These are phyloP conservation scores for Ceratobasidium sp. DNA, from an alignment of 1,284 basidiomycete genomes.

Conservation along the genomic window DNA sequence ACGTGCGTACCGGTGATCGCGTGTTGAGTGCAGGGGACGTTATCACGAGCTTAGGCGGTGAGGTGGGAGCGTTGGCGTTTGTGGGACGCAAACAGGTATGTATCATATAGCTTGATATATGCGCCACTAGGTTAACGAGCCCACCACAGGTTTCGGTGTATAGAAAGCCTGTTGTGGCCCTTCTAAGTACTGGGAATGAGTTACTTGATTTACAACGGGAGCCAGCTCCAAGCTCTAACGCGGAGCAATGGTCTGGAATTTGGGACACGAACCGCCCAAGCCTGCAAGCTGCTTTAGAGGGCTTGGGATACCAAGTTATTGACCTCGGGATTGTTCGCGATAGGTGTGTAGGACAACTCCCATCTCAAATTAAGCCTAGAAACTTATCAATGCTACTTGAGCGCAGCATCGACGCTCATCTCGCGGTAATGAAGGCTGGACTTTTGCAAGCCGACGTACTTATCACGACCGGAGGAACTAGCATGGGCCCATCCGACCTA, in stretches of 20 bases:
- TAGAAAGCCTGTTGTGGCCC: conserved; percentile 77
- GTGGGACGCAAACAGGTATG: conserved; percentile 75
- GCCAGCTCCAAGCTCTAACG: conserved; percentile 35
- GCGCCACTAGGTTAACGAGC: not conserved
- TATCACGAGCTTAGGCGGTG: conserved; percentile 76
- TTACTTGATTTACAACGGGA: conserved; percentile 71
- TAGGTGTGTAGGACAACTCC: conserved; percentile 59
- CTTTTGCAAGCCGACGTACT: conserved; percentile 75
- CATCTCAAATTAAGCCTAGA: not conserved
- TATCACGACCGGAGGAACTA: conserved; percentile 87
- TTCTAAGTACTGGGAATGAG: conserved; percentile 89
- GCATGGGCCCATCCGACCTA: conserved; percentile 88
- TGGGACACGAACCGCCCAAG: conserved; percentile 89
- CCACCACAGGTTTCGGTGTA: conserved; percentile 67
- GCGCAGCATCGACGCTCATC: conserved; percentile 69
- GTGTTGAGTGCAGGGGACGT: conserved; percentile 72
- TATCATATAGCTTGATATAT: conserved; percentile 12
- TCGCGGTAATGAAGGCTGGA: conserved; percentile 66
- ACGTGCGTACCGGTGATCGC: conserved; percentile 73
- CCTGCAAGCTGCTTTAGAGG: conserved; percentile 72
- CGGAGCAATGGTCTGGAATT: conserved; percentile 72
- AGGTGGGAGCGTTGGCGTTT: conserved; percentile 86
- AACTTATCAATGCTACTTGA: not conserved
- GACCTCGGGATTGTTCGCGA: conserved; percentile 85
- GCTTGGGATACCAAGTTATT: conserved; percentile 78